Evolutionary conservation across 129 eudicot genomes (phyloP).

Genomic region (Pseudognaphalium luteoalbum): DNA sequence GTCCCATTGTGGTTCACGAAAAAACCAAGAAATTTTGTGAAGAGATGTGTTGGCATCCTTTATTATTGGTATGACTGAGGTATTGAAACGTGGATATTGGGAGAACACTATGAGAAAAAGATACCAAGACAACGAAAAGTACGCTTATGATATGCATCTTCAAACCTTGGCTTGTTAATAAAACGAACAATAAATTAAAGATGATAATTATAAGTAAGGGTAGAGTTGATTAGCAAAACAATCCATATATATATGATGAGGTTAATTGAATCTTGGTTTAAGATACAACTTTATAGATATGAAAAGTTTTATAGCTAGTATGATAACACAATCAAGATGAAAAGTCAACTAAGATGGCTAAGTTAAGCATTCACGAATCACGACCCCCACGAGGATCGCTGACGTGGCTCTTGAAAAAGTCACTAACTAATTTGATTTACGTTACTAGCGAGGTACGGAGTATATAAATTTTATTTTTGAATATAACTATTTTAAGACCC

Average conservation of each 20-base stretch:
- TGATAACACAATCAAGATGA: not conserved
- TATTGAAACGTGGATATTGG: not conserved
- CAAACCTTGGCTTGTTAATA: not conserved
- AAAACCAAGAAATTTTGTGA: not conserved
- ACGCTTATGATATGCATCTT: not conserved
- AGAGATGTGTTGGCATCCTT: not conserved
- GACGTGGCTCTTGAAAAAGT: too few species aligned
- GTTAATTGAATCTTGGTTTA: too few species aligned
- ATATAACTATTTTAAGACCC: too few species aligned
- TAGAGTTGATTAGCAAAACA: not conserved
- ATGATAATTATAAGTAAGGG: too few species aligned
- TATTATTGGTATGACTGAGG: constrained; percentile 1
- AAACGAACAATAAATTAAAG: not conserved
- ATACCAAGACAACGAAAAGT: not conserved
- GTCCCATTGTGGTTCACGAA: not conserved
- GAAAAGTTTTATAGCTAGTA: too few species aligned
- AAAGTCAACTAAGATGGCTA: not conserved
- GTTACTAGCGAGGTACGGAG: too few species aligned
- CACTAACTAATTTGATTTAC: too few species aligned
- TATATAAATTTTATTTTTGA: too few species aligned
- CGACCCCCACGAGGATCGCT: too few species aligned
- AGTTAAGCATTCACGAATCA: too few species aligned
- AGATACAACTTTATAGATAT: too few species aligned
- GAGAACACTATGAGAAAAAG: not conserved
- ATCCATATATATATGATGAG: too few species aligned